These are phyloP conservation scores for Priceomyces fermenticarens DNA, from an alignment of 805 yeast species.

Conservation along the genomic window DNA sequence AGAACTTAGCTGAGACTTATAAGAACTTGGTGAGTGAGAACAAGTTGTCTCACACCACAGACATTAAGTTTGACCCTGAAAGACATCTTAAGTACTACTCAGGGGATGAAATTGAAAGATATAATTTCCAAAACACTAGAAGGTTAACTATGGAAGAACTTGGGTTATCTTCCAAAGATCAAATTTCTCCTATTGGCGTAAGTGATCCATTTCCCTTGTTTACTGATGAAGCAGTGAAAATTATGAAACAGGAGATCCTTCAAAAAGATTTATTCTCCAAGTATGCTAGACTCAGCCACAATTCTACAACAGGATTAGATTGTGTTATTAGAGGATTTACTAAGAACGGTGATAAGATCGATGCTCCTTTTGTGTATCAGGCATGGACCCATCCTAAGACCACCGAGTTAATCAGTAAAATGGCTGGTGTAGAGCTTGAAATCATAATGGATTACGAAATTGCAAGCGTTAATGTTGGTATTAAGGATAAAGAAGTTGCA, in stretches of 20 bases:
- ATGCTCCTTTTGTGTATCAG: conserved; percentile 49
- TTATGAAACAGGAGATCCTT: conserved; percentile 57
- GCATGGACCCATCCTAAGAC: conserved; percentile 64
- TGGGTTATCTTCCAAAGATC: conserved; percentile 42
- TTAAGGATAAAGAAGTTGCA: conserved; percentile 37
- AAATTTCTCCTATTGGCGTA: conserved; percentile 55
- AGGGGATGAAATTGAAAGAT: conserved; percentile 12
- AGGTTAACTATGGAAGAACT: conserved; percentile 47
- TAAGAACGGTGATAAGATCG: conserved; percentile 23
- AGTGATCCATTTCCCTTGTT: conserved; percentile 60
- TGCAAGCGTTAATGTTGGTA: conserved; percentile 50
- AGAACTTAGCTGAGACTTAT: conserved; percentile 29
- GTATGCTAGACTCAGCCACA: conserved; percentile 41
- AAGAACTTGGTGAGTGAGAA: conserved; percentile 8
- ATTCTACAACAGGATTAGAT: conserved; percentile 50
- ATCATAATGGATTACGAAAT: conserved; percentile 57
- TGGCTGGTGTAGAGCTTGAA: conserved; percentile 59
- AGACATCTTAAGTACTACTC: conserved; percentile 29
- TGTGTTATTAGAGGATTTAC: conserved; percentile 51
- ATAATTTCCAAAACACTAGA: conserved; percentile 22
- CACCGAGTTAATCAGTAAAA: conserved; percentile 48
- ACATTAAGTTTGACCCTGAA: conserved; percentile 27
- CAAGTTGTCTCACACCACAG: not conserved
- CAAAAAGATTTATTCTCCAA: conserved; percentile 43
- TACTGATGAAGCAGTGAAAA: conserved; percentile 56